Base-by-base conservation (phyloP, 2,329 filamentous ascomycete genomes). In the Dichotomopilus funicola region DNA sequence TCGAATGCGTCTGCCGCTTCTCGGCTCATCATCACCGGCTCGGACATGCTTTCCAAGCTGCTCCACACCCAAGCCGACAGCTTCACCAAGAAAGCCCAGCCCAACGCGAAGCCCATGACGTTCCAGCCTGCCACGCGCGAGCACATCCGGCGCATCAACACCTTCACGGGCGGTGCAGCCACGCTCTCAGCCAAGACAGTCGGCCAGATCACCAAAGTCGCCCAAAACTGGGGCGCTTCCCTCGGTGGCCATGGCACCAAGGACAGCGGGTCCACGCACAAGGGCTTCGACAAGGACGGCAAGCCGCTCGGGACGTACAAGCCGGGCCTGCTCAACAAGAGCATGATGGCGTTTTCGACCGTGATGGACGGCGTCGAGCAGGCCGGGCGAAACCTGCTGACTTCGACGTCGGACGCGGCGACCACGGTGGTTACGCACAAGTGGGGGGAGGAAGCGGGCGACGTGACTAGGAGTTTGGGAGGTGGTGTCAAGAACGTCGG, bases 401-500 rank as follows among this genome's bases (percentile, higher is more conserved):
- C 80, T 4, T 85, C 86, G 8, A 83, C 87, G 2, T 87, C 89
- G 3, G 78, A 80, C 1, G 91, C 92, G n/a, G 87, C 92, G 31
- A 90, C 84, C 38, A 89, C 86, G 0, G 86, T 96, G 51, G 89
- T 97, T 3, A 81, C 85, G n/a, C 94, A 97, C 71, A 86, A 84
- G 60, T 99, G 91, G 75, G 94, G 94, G 4, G 68, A 80, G 1
- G 90, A 99, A 71, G 94, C 94, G 0, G 89, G 91, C 12, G 79
- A 85, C 38, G 77, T 97, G 12, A 86, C 90, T 1, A 78, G 79
- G 43, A 79, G 88, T 52, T 72, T 99, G 19, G 88, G 90, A 0
- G 86, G 89, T 5, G 92, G 91, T 31, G 85, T 96, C 65, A 96
- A 94, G 78, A 99, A 97, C 62, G 94, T 97, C 6, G 94, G 91